Conservation (phyloP, 257 asterid genomes). For the Gentiana macrophylla region DNA sequence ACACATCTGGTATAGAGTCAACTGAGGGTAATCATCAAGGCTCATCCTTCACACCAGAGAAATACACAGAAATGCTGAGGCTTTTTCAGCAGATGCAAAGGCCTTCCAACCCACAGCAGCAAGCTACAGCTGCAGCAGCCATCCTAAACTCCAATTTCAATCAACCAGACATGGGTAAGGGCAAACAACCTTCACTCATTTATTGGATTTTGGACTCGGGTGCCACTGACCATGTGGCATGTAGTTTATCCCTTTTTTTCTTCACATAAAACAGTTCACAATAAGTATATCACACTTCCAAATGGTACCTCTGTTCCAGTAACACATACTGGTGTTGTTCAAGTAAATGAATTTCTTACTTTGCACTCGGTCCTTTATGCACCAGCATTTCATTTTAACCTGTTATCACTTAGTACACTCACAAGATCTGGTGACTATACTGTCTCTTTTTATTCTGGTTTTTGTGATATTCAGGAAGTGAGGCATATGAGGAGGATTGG, state of each 20-base stretch:
- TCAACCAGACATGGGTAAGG: too few relatives aligned
- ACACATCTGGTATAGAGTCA: too few relatives aligned
- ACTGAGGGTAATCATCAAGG: background rate
- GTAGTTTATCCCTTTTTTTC: background rate
- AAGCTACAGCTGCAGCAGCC: too few relatives aligned
- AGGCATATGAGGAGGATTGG: background rate
- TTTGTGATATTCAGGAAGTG: background rate
- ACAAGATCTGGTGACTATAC: background rate
- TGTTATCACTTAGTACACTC: background rate
- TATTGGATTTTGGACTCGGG: background rate
- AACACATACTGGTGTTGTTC: background rate
- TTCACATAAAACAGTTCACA: background rate
- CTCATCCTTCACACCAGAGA: too few relatives aligned
- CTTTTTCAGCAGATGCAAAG: too few relatives aligned
- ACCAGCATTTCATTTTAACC: background rate
- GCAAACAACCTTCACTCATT: too few relatives aligned
- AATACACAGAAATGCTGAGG: too few relatives aligned
- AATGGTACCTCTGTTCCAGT: background rate
- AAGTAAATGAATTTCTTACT: background rate
- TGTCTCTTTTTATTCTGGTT: background rate
- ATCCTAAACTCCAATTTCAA: background rate
- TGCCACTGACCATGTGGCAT: background rate
- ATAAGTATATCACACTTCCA: background rate
- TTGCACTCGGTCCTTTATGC: background rate
- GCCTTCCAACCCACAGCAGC: too few relatives aligned